Evolutionary conservation across 164 flowering plant species (phyloP).

Genomic region (Magnolia kwangsiensis): DNA sequence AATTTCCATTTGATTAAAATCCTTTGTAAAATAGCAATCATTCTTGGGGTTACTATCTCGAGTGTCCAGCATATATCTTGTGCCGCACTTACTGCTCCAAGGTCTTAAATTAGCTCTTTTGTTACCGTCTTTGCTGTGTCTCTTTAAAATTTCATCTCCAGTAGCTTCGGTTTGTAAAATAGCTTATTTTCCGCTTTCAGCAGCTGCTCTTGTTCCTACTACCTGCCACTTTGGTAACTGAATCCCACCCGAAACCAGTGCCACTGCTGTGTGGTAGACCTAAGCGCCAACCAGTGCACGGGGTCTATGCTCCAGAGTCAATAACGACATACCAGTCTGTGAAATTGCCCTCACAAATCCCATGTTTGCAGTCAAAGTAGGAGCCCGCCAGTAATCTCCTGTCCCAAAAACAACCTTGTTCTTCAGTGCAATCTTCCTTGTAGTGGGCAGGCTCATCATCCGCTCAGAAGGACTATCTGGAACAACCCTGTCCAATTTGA

Average conservation of each 20-base stretch:
- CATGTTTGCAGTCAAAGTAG: slow-evolving; percentile 88
- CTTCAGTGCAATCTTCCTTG: slow-evolving; percentile 83
- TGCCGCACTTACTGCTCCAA: not conserved
- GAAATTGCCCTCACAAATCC: slow-evolving; percentile 86
- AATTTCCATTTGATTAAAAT: no score
- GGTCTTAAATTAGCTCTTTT: not conserved
- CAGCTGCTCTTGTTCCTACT: not conserved
- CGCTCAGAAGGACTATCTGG: slow-evolving; percentile 74
- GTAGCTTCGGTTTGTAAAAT: not conserved
- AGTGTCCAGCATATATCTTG: not conserved
- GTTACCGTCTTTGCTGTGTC: no score
- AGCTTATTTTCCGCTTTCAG: not conserved
- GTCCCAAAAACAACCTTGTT: slow-evolving; percentile 86
- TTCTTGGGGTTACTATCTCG: not conserved
- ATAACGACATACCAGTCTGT: slow-evolving; percentile 88
- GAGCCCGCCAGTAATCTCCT: slow-evolving; percentile 75
- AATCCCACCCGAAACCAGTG: not conserved
- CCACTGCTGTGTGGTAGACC: not conserved
- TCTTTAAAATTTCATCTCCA: not conserved
- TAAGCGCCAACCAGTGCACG: slow-evolving; percentile 81
- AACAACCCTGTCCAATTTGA: slow-evolving; percentile 51
- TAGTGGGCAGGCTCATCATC: slow-evolving; percentile 65
- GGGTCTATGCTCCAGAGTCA: slow-evolving; percentile 72
- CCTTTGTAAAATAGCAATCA: not conserved
- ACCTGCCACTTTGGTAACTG: not conserved